Conservation (phyloP, 345 rosid species). For the Arabidopsis suecica region DNA sequence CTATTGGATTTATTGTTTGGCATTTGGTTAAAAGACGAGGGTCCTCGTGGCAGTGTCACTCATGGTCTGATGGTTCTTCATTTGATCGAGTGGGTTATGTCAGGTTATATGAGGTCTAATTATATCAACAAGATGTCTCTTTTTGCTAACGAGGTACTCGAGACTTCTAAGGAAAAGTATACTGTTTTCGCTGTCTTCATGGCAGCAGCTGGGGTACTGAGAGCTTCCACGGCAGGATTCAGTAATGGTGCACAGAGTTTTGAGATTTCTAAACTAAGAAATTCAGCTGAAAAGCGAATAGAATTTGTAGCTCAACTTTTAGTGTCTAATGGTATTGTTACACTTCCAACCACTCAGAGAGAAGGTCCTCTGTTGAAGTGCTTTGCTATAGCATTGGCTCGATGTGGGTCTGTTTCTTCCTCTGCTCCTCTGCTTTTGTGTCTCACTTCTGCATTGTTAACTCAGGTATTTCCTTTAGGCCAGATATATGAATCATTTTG, state of each 20-base stretch:
- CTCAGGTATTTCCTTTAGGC: constrained; percentile 71
- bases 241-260: constrained; percentile 46
- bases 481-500: constrained; percentile 56
- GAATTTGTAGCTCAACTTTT: constrained; percentile 55
- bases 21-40: constrained; percentile 66
- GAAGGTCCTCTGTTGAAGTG: constrained; percentile 62
- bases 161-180: constrained; percentile 50
- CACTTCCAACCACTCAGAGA: constrained; percentile 32
- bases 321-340: constrained; percentile 46
- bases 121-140: constrained; percentile 53
- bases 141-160: constrained; percentile 52
- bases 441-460: constrained; percentile 71
- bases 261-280: constrained; percentile 55
- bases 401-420: constrained; percentile 68
- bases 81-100: constrained; percentile 81
- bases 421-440: constrained; percentile 59
- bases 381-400: constrained; percentile 75
- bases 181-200: constrained; percentile 60
- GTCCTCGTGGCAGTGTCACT: constrained; percentile 55
- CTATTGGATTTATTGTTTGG: constrained; percentile 62
- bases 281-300: constrained; percentile 62
- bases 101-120: constrained; percentile 58
- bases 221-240: constrained; percentile 60
- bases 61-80: constrained; percentile 83
- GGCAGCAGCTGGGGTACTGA: constrained; percentile 78